Percentiles rank a stretch among this genome's conserved stretches.
Evolutionary conservation across 495 filamentous ascomycete genomes (phyloP).

Genomic region (Penicillium fimorum): DNA sequence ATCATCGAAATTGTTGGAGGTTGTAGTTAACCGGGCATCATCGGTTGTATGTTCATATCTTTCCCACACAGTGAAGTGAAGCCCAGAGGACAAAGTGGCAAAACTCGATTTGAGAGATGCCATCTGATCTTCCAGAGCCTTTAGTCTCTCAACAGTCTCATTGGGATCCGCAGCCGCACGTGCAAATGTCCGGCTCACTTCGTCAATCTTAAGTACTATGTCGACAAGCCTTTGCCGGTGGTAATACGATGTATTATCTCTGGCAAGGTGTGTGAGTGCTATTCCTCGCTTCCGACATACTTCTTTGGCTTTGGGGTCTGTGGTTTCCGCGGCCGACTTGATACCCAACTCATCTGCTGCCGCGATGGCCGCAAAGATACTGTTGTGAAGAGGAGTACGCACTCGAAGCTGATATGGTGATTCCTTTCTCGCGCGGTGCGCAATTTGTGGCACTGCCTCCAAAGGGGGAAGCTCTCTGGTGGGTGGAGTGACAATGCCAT

Average conservation of each 20-base stretch:
- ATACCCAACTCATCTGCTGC: not conserved
- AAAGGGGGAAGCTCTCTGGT: slow-evolving; percentile 32
- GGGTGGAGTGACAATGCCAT: slow-evolving; percentile 36
- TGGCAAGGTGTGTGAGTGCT: slow-evolving; percentile 27
- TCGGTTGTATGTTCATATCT: slow-evolving; percentile 20
- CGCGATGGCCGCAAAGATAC: slow-evolving; percentile 12
- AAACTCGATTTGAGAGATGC: slow-evolving; percentile 8
- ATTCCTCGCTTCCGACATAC: not conserved
- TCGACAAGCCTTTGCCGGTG: slow-evolving; percentile 28
- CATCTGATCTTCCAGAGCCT: slow-evolving; percentile 29
- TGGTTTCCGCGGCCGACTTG: not conserved
- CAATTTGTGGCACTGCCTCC: slow-evolving; percentile 23
- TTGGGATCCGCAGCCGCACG: slow-evolving; percentile 32
- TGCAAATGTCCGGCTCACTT: slow-evolving; percentile 29
- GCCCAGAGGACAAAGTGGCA: slow-evolving; percentile 7
- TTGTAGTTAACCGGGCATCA: slow-evolving; percentile 21
- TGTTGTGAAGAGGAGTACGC: slow-evolving; percentile 19
- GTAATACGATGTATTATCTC: slow-evolving; percentile 28
- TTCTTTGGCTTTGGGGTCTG: not conserved
- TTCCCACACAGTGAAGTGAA: slow-evolving; percentile 22
- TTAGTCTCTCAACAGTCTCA: slow-evolving; percentile 29
- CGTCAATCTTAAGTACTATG: slow-evolving; percentile 28
- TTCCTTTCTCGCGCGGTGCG: slow-evolving; percentile 10
- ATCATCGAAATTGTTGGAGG: slow-evolving; percentile 32
- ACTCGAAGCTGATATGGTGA: slow-evolving; percentile 24